phyloP scores from a whole-genome alignment of 495 filamentous ascomycete genomes.

The Penicillium atrosanguineum region DNA sequence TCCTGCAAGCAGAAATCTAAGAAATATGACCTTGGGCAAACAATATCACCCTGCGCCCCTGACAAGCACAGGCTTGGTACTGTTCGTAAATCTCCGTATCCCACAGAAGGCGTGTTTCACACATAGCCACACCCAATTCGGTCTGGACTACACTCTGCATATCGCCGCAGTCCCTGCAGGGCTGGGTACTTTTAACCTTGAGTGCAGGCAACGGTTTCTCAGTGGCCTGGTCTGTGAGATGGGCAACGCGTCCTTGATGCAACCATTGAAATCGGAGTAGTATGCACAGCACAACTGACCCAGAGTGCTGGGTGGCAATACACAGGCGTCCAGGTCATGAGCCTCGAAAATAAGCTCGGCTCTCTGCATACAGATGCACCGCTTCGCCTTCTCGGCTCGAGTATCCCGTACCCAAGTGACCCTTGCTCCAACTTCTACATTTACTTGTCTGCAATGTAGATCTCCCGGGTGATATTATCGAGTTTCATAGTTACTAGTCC shows the following conservation, averaged over 20 bases:
- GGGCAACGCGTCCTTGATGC: slow-evolving; percentile 5
- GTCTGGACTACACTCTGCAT: background rate
- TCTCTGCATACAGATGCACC: background rate
- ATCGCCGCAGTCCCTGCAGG: slow-evolving; percentile 7
- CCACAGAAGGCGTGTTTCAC: background rate
- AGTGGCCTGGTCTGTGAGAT: slow-evolving; percentile 2
- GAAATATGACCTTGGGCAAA: background rate
- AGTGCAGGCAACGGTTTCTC: slow-evolving; percentile 5
- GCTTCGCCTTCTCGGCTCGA: background rate
- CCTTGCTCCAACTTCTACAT: background rate
- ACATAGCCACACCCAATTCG: background rate
- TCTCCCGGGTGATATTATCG: background rate
- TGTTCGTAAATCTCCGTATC: no score
- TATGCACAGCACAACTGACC: background rate
- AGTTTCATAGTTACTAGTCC: background rate
- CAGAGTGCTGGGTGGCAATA: background rate
- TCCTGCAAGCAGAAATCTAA: background rate
- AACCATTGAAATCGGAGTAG: background rate
- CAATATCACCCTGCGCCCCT: background rate
- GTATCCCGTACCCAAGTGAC: background rate
- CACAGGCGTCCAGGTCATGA: background rate
- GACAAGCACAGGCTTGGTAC: background rate
- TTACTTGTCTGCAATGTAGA: background rate
- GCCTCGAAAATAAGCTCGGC: background rate
- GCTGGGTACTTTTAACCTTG: slow-evolving; percentile 7